Conservation (phyloP, 441 rosid species). For the Cnidoscolus chayamansa region DNA sequence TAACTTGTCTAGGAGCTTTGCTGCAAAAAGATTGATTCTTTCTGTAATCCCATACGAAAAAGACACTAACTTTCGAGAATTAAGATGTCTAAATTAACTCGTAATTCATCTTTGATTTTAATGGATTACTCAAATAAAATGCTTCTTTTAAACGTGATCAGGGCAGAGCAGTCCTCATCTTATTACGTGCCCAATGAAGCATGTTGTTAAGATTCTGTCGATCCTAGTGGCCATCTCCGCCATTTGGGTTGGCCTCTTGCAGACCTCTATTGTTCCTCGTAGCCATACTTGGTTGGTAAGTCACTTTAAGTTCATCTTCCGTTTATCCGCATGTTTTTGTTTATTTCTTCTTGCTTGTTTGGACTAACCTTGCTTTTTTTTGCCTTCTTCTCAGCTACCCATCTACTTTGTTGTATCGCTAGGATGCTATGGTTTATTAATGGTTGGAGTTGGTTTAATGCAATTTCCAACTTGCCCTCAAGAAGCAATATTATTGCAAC, state of each 20-base stretch:
- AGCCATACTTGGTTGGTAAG: conserved; percentile 82
- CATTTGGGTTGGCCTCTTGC: conserved; percentile 75
- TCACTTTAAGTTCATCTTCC: not conserved
- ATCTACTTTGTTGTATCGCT: conserved; percentile 68
- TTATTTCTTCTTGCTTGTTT: conserved; percentile 2
- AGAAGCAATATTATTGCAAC: conserved; percentile 74
- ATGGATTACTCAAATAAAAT: not conserved
- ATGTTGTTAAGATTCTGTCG: conserved; percentile 64
- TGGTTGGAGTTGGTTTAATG: conserved; percentile 88
- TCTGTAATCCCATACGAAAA: not conserved
- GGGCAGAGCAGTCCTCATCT: not conserved
- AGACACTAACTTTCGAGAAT: not conserved
- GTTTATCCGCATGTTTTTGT: not conserved
- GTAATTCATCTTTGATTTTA: not conserved
- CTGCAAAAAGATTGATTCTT: not conserved
- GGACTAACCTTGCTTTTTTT: conserved; percentile 1
- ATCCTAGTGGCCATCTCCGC: conserved; percentile 58
- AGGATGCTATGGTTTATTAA: conserved; percentile 89
- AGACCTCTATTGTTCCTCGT: conserved; percentile 57
- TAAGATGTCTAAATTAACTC: not conserved
- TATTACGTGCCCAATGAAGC: conserved; percentile 52
- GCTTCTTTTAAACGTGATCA: not conserved
- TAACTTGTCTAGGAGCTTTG: too few species aligned
- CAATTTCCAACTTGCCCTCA: conserved; percentile 87
- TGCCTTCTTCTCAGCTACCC: conserved; percentile 48